phyloP scores from a whole-genome alignment of 2,329 filamentous ascomycete genomes.

The Sporothrix dimorphospora region DNA sequence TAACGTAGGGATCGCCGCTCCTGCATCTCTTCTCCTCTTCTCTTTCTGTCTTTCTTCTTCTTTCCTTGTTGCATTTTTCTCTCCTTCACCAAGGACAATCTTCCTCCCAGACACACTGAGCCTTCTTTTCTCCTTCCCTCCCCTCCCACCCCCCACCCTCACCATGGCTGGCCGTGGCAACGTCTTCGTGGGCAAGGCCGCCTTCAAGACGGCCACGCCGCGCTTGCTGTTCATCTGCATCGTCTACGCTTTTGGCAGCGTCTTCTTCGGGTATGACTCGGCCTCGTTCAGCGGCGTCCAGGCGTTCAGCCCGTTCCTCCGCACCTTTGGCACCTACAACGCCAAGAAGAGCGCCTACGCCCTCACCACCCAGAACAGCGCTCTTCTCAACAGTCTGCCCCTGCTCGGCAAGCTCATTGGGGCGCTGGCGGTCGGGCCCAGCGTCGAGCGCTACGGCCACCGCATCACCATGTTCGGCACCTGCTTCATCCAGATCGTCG shows the following conservation, averaged over 20 bases:
- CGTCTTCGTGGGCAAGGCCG: constrained; percentile 13
- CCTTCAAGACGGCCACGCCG: constrained; percentile 21
- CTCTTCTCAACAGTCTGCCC: constrained; percentile 23
- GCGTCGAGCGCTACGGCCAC: constrained; percentile 16
- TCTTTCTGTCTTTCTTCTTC: background rate
- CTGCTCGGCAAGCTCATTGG: constrained; percentile 22
- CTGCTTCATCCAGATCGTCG: constrained; percentile 21
- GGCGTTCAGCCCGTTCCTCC: constrained; percentile 18
- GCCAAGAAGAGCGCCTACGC: constrained; percentile 4
- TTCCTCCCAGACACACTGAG: background rate
- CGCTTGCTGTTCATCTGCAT: constrained; percentile 22
- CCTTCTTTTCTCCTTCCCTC: background rate
- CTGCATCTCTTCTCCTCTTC: background rate
- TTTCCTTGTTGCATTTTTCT: background rate
- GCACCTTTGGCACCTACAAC: constrained; percentile 3
- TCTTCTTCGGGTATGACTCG: constrained; percentile 23
- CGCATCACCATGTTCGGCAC: constrained; percentile 13
- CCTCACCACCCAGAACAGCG: constrained; percentile 4
- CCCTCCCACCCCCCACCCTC: background rate
- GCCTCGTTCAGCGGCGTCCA: constrained; percentile 23
- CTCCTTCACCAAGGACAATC: background rate
- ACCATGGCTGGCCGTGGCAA: constrained; percentile 17
- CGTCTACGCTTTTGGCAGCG: constrained; percentile 20
- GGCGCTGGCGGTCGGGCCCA: constrained; percentile 11
- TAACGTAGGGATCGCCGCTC: too few relatives aligned